Evolutionary conservation across 2,329 filamentous ascomycete genomes (phyloP), one percentile per base, ranked within the genome.

Genomic region (Phialophora tarda): DNA sequence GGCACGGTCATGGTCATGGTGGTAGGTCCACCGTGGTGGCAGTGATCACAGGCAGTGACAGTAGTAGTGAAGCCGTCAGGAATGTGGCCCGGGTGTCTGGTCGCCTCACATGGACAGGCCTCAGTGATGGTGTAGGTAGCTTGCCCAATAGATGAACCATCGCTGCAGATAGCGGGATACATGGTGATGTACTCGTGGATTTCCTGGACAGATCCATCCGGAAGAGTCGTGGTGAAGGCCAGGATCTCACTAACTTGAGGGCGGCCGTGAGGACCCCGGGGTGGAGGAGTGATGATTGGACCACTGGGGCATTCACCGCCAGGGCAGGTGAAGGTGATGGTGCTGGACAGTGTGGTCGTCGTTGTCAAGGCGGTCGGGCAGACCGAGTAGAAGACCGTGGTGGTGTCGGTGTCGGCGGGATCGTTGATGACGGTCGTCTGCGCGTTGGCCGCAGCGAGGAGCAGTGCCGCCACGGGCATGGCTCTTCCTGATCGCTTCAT

Each of bases 121-220:
- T 76, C 75, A 14, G 75, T 77, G 66, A 77, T 71, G 23, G 76
- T 78, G 68, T 75, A 77, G 23, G 72, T 74, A 24, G 69, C 73
- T 32, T 65, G 65, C 50, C 66, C 65, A 17, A 74, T 66, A 28
- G 68, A 62, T 17, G 50, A 65, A 41, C 71, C 73, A 21, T 64
- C 71, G 8, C 70, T 54, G 64, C 75, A 75, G 30, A 74, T 55
- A 4, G 70, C 65, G 17, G 60, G 48, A 62, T 71, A 75, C 17
- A 71, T 59, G 21, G 75, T 76, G 12, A 69, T 69, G 57, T 75
- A 76, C 26, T 70, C 71, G 24, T 67, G 62, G 44, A 66, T 62
- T 48, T 69, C 65, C n/a, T 63, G 62, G n/a, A 67, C 62, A 38
- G 69, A 65, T 17, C 71, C 71, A 26, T 73, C 66, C 5, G 70